Evolutionary conservation across 2,329 filamentous ascomycete genomes (phyloP).

Genomic region (Dactylellina parvicollis): DNA sequence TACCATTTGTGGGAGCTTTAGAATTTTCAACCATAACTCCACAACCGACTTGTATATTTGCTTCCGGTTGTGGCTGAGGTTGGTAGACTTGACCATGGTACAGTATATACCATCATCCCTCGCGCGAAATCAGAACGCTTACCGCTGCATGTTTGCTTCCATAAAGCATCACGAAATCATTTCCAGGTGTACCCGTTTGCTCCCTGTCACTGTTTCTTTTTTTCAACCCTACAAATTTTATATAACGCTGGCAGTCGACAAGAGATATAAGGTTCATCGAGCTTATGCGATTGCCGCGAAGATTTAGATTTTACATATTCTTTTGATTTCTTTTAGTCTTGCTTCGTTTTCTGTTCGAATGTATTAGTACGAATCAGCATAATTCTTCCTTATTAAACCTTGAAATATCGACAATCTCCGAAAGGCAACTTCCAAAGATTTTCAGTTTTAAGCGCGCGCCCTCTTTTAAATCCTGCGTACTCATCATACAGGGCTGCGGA

Average conservation of each 20-base stretch:
- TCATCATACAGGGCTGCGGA: too few relatives aligned
- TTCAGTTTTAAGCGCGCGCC: too few relatives aligned
- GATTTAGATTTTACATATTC: neutral
- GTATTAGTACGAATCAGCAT: too few relatives aligned
- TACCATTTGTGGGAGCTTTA: neutral
- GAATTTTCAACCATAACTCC: neutral
- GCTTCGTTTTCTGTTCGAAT: neutral
- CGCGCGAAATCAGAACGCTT: neutral
- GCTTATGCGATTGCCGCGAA: slow-evolving; percentile 1
- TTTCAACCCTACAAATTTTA: neutral
- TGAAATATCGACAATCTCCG: too few relatives aligned
- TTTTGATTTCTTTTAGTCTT: neutral
- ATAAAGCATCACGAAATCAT: neutral
- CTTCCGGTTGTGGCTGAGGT: neutral
- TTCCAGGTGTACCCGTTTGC: neutral
- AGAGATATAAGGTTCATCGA: neutral
- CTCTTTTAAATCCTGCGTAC: too few relatives aligned
- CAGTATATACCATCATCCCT: neutral
- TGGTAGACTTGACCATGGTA: neutral
- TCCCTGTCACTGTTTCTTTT: neutral
- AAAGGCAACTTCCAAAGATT: too few relatives aligned
- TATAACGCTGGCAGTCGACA: slow-evolving; percentile 4
- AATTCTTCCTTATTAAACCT: too few relatives aligned
- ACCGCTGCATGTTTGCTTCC: neutral
- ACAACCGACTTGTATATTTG: slow-evolving; percentile 1